Conservation (phyloP, 2,329 filamentous ascomycete species). For the Aspergillus flavus region DNA sequence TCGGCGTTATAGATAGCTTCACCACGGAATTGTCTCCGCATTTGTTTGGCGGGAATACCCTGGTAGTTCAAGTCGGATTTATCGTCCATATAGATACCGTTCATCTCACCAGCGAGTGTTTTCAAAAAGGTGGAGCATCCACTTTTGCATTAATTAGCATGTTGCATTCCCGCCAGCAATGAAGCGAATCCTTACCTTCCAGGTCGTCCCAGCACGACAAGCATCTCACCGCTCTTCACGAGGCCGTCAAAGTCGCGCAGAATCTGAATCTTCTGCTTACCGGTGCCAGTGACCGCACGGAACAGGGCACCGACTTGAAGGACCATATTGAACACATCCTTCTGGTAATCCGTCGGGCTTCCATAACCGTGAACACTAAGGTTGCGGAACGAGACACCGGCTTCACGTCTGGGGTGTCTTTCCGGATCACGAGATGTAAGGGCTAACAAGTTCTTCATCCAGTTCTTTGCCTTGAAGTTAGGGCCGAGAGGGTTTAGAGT, state of each 20-base stretch:
- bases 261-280: slow-evolving; percentile 59
- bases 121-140: slow-evolving; percentile 84
- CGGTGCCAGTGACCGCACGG: slow-evolving; percentile 36
- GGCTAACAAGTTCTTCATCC: slow-evolving; percentile 51
- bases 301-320: slow-evolving; percentile 38
- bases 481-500: slow-evolving; percentile 48
- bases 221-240: slow-evolving; percentile 59
- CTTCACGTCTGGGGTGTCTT: slow-evolving; percentile 56
- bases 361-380: slow-evolving; percentile 71
- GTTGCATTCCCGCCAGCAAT: not conserved
- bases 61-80: slow-evolving; percentile 81
- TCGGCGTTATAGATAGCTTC: slow-evolving; percentile 87
- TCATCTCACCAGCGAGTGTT: slow-evolving; percentile 79
- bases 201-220: slow-evolving; percentile 58
- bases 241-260: slow-evolving; percentile 66
- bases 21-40: slow-evolving; percentile 68
- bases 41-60: slow-evolving; percentile 54
- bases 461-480: slow-evolving; percentile 50
- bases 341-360: slow-evolving; percentile 68
- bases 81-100: slow-evolving; percentile 74
- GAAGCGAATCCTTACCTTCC: slow-evolving; percentile 31
- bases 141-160: slow-evolving; percentile 22
- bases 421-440: slow-evolving; percentile 55
- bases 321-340: slow-evolving; percentile 43
- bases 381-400: slow-evolving; percentile 68